A percentile compares a stretch with the other conserved stretches of the same genome.
These are phyloP conservation scores for Suillus tomentosus DNA, from an alignment of 768 basidiomycete genomes.

Conservation along the genomic window DNA sequence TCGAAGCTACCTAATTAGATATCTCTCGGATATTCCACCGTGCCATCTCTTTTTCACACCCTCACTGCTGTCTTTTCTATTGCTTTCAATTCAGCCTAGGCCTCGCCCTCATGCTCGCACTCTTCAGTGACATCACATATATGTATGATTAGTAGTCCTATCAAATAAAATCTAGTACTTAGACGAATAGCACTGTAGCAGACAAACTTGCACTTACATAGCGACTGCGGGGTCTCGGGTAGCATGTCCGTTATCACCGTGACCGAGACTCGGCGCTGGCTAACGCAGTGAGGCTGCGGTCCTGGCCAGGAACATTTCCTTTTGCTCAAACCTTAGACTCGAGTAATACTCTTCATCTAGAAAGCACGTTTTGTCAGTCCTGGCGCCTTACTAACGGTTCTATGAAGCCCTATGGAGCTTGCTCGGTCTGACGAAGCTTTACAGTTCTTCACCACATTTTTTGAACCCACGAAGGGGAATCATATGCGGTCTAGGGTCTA, in stretches of 20 bases:
- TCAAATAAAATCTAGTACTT: no score
- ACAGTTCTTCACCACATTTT: not conserved
- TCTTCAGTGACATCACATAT: no score
- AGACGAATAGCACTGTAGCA: no score
- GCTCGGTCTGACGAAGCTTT: not conserved
- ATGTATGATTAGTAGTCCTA: no score
- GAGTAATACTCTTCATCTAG: not conserved
- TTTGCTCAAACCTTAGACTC: not conserved
- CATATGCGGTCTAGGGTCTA: not conserved
- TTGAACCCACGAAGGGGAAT: not conserved
- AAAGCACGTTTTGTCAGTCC: not conserved
- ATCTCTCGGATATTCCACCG: no score
- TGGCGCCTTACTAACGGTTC: not conserved
- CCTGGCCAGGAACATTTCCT: constrained; percentile 2
- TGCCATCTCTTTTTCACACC: no score
- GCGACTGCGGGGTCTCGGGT: not conserved
- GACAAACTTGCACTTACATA: no score
- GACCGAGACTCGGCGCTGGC: not conserved
- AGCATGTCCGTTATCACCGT: not conserved
- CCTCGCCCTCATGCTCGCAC: no score
- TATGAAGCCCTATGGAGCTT: not conserved
- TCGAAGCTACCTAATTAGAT: no score
- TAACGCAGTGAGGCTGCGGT: not conserved
- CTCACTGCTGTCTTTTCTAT: no score
- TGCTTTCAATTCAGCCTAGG: no score